Conservation (phyloP, 1,284 basidiomycete species). For the Boletus smithii region DNA sequence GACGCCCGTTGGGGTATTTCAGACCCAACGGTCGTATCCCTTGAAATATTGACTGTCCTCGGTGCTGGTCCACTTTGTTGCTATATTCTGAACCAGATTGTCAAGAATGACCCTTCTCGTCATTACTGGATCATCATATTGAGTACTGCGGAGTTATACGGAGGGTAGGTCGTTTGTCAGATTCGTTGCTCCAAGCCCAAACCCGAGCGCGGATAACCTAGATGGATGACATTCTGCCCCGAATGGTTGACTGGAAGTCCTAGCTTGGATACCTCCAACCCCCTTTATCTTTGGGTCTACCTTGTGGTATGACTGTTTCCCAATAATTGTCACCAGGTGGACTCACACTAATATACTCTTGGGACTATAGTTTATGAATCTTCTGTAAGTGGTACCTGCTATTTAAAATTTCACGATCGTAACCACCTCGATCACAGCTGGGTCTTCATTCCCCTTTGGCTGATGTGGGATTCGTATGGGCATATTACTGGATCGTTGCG, state of each 20-base stretch:
- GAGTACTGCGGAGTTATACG: slow-evolving; percentile 73
- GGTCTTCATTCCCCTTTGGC: slow-evolving; percentile 70
- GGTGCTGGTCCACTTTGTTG: slow-evolving; percentile 70
- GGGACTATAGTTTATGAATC: slow-evolving; percentile 74
- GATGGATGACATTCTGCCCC: slow-evolving; percentile 83
- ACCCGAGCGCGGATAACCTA: slow-evolving; percentile 23
- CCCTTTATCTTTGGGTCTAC: slow-evolving; percentile 55
- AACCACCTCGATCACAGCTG: slow-evolving; percentile 48
- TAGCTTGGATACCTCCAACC: slow-evolving; percentile 66
- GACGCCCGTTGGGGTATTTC: slow-evolving; percentile 77
- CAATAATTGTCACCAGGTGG: not conserved
- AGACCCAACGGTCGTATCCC: slow-evolving; percentile 75
- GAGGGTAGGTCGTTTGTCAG: slow-evolving; percentile 50
- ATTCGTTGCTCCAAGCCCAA: not conserved
- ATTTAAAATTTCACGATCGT: not conserved
- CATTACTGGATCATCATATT: slow-evolving; percentile 81
- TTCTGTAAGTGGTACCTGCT: slow-evolving; percentile 50
- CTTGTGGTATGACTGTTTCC: slow-evolving; percentile 40
- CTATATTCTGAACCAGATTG: slow-evolving; percentile 64
- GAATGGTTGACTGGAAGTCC: slow-evolving; percentile 79
- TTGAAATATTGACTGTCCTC: slow-evolving; percentile 79
- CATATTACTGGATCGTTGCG: slow-evolving; percentile 63
- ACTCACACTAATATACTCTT: slow-evolving; percentile 1
- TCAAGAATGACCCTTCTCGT: slow-evolving; percentile 59
- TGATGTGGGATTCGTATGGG: slow-evolving; percentile 74